phyloP scores from a whole-genome alignment of 805 yeast genomes.

The Spencermartinsiella europaea region DNA sequence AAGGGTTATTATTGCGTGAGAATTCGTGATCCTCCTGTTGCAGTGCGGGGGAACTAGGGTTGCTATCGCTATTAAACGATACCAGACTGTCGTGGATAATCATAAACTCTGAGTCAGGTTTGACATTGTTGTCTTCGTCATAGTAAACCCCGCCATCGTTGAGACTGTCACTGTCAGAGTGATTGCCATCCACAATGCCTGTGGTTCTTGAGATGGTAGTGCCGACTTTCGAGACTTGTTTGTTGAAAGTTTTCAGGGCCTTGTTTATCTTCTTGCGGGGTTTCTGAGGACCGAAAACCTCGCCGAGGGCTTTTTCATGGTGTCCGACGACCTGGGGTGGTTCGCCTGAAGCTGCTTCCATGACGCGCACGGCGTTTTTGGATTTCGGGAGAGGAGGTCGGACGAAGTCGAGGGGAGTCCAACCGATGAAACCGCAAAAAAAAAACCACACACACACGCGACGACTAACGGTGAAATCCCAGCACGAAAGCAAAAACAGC shows the following conservation, averaged over 20 bases:
- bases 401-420: too few species aligned
- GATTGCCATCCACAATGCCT: constrained; percentile 16
- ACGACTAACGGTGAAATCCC: too few species aligned
- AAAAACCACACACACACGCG: too few species aligned
- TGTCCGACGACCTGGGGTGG: too few species aligned
- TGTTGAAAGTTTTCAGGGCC: constrained; percentile 20
- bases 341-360: too few species aligned
- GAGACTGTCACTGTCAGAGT: constrained; percentile 11
- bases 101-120: constrained; percentile 15
- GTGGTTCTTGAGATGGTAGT: constrained; percentile 14
- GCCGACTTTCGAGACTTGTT: constrained; percentile 15
- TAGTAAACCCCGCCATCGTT: constrained; percentile 7
- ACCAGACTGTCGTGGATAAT: constrained; percentile 18
- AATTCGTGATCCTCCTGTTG: not conserved
- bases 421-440: too few species aligned
- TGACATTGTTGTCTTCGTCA: constrained; percentile 11
- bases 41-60: not conserved
- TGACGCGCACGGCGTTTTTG: too few species aligned
- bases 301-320: constrained; percentile 10
- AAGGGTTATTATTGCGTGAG: not conserved
- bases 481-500: too few species aligned
- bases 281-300: constrained; percentile 18
- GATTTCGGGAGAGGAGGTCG: too few species aligned
- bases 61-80: not conserved
- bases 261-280: constrained; percentile 19